Evolutionary conservation across 345 rosid genomes (phyloP), one percentile per base, ranked within the genome.

Genomic region (Populus alba): DNA sequence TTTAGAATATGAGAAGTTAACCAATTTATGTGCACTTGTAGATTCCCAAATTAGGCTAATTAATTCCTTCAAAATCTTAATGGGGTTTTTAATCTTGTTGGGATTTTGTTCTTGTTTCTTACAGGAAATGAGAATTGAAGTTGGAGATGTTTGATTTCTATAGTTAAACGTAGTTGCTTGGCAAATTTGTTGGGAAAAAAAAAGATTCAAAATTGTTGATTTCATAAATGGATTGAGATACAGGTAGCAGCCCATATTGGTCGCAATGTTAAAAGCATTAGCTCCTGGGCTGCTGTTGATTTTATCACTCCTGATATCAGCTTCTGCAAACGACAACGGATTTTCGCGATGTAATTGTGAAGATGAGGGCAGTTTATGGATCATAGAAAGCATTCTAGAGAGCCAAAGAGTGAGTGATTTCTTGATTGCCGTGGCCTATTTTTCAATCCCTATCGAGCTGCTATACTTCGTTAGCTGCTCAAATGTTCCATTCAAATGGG

Each of bases 381-480:
- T 87, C 80, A 83, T 90, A 33, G 97, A 96, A 85, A 89, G 83
- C 88, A 94, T 96, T 38, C 77, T 96, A 15, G 96, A 89, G 70
- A 87, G 90, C 63, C 99, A 96, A 70, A 88, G 87, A 84, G 92
- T 90, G 71, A 87, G 95, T 39, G 99, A 96, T 87, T 96, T 96
- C 89, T 84, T 96, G 88, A 96, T 96, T 38, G 98, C 98, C 0
- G 91, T 94, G 45, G 98, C 99, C 22, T 96, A 96, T 72, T 96
- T 96, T 81, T 96, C 99, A 0, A 96, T 96, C 84, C 97, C 99
- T 1, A 82, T 96, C 67, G 99, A 96, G 81, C 84, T 96, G 81
- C 92, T 96, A 47, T 96, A 94, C 90, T 96, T 96, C 75, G 90
- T 96, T 38, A 96, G 99, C 88, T 96, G 97, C 85, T 91, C 98